Base-by-base conservation (phyloP, 2,329 filamentous ascomycete genomes). In the Talaromyces marneffei region DNA sequence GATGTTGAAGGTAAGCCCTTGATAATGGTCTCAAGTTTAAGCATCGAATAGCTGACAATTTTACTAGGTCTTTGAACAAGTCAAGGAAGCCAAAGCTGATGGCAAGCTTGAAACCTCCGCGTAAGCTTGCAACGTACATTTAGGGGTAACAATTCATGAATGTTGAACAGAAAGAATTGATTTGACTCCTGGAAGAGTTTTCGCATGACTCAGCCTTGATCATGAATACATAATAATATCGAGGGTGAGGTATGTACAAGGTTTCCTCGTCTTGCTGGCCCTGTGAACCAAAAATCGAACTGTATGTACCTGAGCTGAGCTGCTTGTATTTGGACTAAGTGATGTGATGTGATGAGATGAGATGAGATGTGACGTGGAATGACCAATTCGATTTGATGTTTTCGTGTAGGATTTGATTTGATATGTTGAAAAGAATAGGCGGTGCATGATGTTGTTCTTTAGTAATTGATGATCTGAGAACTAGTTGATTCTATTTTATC, bases 51-150 rank as follows among this genome's bases (percentile, higher is more conserved):
- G 78, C 73, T 79, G 67, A 62, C 58, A 35, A 8, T 9, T 44
- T 14, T 62, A 23, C 18, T 68, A 88, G 86, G 86, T 97, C 61
- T 97, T 97, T 77, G 94, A 97, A 70, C 92, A 97, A 80, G 93
- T 97, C 71, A 91, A 87, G 77, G 88, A 91, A 72, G 89, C 89
- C 67, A 90, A 87, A 71, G 82, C 85, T 33, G 87, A 90, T 23
- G 89, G 89, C 67, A 91, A 90, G 76, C 78, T 91, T 64, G 75
- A 75, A 14, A 67, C 66, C 62, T 64, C 71, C 61, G 57, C 67
- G 52, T 75, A 65, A 74, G 44, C 62, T 61, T 60, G 54, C 58
- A 57, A 53, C 42, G 48, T 62, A 53, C 31, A 57, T 62, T 57
- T 61, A 33, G 35, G 18, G 37, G 23, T 60, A 54, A 44, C 23